Percentiles rank a stretch among this genome's conserved stretches.
These are phyloP conservation scores for Dovyalis caffra DNA, from an alignment of 345 rosid genomes.

Conservation along the genomic window DNA sequence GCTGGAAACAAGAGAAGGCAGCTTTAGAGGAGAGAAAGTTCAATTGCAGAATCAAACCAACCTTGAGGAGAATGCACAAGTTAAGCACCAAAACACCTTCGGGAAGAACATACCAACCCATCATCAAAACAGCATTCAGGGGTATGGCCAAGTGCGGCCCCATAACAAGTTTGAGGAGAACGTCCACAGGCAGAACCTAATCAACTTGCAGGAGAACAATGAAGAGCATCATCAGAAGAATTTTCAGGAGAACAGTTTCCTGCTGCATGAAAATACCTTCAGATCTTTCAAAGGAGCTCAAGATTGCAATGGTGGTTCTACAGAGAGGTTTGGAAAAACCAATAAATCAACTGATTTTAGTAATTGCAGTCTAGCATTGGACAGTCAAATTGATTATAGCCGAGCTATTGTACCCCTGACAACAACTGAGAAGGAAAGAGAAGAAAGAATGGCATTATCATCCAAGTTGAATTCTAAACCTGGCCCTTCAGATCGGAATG, in stretches of 20 bases:
- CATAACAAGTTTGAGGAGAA: conserved; percentile 9
- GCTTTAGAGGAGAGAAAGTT: conserved; percentile 17
- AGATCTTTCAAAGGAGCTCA: conserved; percentile 10
- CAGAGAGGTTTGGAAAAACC: conserved; percentile 12
- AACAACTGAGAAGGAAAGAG: conserved; percentile 18
- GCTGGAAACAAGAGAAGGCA: conserved; percentile 15
- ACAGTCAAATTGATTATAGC: conserved; percentile 19
- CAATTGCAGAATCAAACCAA: conserved; percentile 15
- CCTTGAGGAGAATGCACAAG: conserved; percentile 8
- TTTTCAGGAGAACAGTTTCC: conserved; percentile 12
- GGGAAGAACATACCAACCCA: conserved; percentile 21
- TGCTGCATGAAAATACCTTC: conserved; percentile 11
- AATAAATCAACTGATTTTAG: conserved; percentile 15
- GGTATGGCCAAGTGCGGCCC: conserved; percentile 15
- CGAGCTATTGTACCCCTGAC: conserved; percentile 20
- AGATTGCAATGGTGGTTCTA: conserved; percentile 9
- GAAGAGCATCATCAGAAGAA: conserved; percentile 10
- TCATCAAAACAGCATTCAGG: conserved; percentile 18
- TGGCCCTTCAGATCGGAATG: conserved; percentile 15
- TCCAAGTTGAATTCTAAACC: conserved; percentile 19
- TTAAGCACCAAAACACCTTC: conserved; percentile 10
- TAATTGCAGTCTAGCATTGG: conserved; percentile 12
- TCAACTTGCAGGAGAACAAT: conserved; percentile 14
- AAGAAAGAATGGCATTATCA: conserved; percentile 19
- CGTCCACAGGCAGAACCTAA: conserved; percentile 14